These are phyloP conservation scores for Penicillium odoratum DNA, from an alignment of 495 filamentous ascomycete species.

Conservation along the genomic window DNA sequence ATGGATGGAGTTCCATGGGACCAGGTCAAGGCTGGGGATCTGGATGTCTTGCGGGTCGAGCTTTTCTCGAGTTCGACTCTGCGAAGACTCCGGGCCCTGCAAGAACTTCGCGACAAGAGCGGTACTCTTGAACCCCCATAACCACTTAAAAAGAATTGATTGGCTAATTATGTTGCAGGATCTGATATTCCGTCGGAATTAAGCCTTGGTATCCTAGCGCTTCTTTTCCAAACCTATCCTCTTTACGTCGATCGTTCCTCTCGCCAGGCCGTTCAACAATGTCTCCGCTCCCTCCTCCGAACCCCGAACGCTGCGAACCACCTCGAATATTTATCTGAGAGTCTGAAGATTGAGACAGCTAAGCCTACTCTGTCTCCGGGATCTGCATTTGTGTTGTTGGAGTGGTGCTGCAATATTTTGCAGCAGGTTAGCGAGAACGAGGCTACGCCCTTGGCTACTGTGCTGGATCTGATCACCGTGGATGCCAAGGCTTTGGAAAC, in stretches of 20 bases:
- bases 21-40: conserved; percentile 48
- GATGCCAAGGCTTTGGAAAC: conserved; percentile 72
- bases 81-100: conserved; percentile 48
- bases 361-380: conserved; percentile 73
- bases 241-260: conserved; percentile 85
- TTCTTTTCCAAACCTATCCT: conserved; percentile 82
- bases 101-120: conserved; percentile 49
- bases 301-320: conserved; percentile 48
- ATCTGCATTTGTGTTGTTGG: conserved; percentile 83
- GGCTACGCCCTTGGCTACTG: conserved; percentile 63
- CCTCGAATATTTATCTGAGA: conserved; percentile 60
- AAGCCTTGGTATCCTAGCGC: conserved; percentile 53
- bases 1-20: conserved; percentile 54
- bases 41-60: conserved; percentile 45
- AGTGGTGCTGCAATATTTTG: conserved; percentile 81
- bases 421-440: conserved; percentile 55
- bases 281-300: conserved; percentile 64
- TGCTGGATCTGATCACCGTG: conserved; percentile 59
- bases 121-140: conserved; percentile 28
- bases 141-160: background rate
- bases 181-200: conserved; percentile 37
- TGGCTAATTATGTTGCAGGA: conserved; percentile 24
- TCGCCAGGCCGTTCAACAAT: conserved; percentile 74
- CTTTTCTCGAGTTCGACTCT: conserved; percentile 51
- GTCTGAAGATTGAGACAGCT: conserved; percentile 59